These are phyloP conservation scores for Dillenia suffruticosa DNA, from an alignment of 164 flowering plant genomes.

Conservation along the genomic window DNA sequence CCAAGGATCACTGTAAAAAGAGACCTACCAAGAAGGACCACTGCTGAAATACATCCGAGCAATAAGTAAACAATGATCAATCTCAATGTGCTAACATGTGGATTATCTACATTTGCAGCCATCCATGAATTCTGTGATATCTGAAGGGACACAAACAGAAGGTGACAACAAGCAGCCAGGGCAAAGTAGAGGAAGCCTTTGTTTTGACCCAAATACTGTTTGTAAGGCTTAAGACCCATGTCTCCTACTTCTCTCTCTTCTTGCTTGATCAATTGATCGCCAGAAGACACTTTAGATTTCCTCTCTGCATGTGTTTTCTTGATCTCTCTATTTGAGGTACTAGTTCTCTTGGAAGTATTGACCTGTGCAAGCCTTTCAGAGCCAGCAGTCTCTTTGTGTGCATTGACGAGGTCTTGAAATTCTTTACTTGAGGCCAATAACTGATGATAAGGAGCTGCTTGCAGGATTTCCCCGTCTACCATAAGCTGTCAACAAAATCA, in stretches of 20 bases:
- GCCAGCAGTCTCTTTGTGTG: conserved; percentile 57
- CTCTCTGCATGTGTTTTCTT: conserved; percentile 17
- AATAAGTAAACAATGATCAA: conserved; percentile 46
- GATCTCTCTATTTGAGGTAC: conserved; percentile 29
- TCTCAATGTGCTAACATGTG: conserved; percentile 26
- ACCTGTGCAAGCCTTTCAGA: conserved; percentile 29
- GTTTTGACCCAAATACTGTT: conserved; percentile 54
- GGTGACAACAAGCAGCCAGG: conserved; percentile 28
- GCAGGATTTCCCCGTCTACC: conserved; percentile 51
- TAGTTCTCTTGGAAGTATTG: conserved; percentile 14
- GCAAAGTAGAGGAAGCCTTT: conserved; percentile 54
- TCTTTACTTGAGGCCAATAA: conserved; percentile 45
- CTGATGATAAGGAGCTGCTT: conserved; percentile 44
- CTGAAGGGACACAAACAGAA: conserved; percentile 42
- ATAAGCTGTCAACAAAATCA: conserved; percentile 47
- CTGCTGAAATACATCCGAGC: conserved; percentile 27
- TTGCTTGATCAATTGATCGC: conserved; percentile 64
- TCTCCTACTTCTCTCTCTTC: conserved; percentile 63
- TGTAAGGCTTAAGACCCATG: conserved; percentile 66
- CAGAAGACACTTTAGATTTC: conserved; percentile 19
- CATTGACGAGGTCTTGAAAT: conserved; percentile 66
- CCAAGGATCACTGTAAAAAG: conserved; percentile 29
- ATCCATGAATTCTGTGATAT: conserved; percentile 65
- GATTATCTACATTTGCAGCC: conserved; percentile 58
- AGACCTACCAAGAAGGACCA: conserved; percentile 30